Percentiles rank a stretch among this genome's conserved stretches.
These are phyloP conservation scores for Botrytis byssoidea DNA, from an alignment of 2,329 filamentous ascomycete genomes.

Conservation along the genomic window DNA sequence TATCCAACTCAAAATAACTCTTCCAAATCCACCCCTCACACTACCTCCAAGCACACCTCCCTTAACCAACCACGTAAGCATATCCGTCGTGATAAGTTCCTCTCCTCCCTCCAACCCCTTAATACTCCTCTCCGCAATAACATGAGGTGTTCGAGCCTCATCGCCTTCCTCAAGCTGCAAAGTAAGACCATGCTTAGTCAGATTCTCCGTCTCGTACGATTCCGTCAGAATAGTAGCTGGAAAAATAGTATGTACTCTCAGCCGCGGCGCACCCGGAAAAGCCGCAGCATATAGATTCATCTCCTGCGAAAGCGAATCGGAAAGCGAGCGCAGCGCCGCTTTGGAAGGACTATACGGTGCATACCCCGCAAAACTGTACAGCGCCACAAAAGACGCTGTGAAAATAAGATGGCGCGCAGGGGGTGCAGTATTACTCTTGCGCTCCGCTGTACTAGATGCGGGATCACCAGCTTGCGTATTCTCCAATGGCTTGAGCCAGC, in stretches of 20 bases:
- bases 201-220: slow-evolving; percentile 70
- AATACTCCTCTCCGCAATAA: slow-evolving; percentile 69
- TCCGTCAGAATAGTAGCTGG: slow-evolving; percentile 79
- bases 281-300: slow-evolving; percentile 79
- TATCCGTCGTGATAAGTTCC: slow-evolving; percentile 72
- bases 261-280: slow-evolving; percentile 51
- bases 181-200: slow-evolving; percentile 75
- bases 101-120: slow-evolving; percentile 69
- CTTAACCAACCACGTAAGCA: slow-evolving; percentile 69
- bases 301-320: slow-evolving; percentile 80
- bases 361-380: slow-evolving; percentile 78
- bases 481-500: slow-evolving; percentile 60
- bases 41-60: slow-evolving; percentile 57
- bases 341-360: slow-evolving; percentile 79
- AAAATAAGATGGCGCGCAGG: slow-evolving; percentile 69
- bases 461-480: slow-evolving; percentile 27
- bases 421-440: slow-evolving; percentile 26
- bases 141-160: slow-evolving; percentile 70
- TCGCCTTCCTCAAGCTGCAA: slow-evolving; percentile 75
- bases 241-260: not conserved
- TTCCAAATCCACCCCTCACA: slow-evolving; percentile 40
- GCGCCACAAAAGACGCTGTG: slow-evolving; percentile 72
- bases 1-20: not conserved
- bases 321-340: slow-evolving; percentile 74
- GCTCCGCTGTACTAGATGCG: not conserved